Evolutionary conservation across 331 rosid genomes (phyloP).

Genomic region (Pyracantha coccinea): DNA sequence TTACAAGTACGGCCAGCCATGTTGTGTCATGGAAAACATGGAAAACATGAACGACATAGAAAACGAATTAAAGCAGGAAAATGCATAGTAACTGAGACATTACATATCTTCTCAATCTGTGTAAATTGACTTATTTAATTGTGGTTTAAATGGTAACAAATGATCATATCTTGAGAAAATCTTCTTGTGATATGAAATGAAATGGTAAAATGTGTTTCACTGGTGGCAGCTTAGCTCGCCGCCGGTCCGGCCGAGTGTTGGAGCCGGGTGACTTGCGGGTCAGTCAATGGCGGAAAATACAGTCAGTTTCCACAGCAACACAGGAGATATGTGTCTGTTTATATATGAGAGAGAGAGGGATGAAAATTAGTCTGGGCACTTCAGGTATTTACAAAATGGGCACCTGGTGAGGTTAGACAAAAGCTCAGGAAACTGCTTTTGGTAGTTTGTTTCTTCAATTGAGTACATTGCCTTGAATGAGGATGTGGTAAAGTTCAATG

Average conservation of each 20-base stretch:
- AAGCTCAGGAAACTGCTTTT: background rate
- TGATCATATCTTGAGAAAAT: slow-evolving; percentile 29
- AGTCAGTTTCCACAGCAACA: slow-evolving; percentile 18
- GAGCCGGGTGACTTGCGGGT: slow-evolving; percentile 11
- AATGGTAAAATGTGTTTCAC: slow-evolving; percentile 8
- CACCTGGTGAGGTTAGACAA: background rate
- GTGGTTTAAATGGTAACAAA: slow-evolving; percentile 11
- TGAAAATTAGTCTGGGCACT: background rate
- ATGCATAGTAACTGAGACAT: background rate
- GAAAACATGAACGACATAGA: slow-evolving; percentile 23
- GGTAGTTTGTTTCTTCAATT: background rate
- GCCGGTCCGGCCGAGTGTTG: slow-evolving; percentile 20
- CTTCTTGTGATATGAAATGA: slow-evolving; percentile 27
- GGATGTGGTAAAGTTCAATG: background rate
- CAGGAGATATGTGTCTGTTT: background rate
- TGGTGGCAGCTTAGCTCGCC: slow-evolving; percentile 34
- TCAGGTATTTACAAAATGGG: background rate
- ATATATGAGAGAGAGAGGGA: background rate
- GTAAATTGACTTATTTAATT: slow-evolving; percentile 26
- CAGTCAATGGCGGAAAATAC: slow-evolving; percentile 50
- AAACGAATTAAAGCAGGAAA: slow-evolving; percentile 8
- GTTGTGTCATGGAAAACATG: slow-evolving; percentile 17
- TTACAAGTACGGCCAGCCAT: slow-evolving; percentile 17
- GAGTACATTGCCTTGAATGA: background rate
- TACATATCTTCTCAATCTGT: slow-evolving; percentile 15